Base-by-base conservation (phyloP, 495 filamentous ascomycete genomes). In the Tuber aestivum region DNA sequence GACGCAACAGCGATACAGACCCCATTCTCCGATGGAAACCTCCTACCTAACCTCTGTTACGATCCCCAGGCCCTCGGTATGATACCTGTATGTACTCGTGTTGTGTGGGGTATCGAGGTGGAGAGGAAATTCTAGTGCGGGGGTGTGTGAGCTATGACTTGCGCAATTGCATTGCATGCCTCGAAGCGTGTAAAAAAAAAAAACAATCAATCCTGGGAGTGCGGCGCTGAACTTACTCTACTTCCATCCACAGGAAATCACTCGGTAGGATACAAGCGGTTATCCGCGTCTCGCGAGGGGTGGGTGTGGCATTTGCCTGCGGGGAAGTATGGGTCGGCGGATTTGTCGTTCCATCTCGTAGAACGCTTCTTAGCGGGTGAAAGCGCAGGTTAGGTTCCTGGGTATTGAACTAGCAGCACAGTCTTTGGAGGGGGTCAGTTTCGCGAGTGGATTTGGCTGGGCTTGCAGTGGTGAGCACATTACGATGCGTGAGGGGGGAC, bases 241-340 rank as follows among this genome's bases (percentile, higher is more conserved):
- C n/a, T 32, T 61, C n/a, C 0, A 32, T 61, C 56, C 56, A 61
- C n/a, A 61, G n/a, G 56, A 32, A 61, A 61, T 61, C 56, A 61
- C 56, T 61, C 56, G 56, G n/a, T 32, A 61, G 56, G 56, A 32
- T 61, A 61, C n/a, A 61, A 61, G 56, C 56, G n/a, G 56, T 10
- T 32, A 61, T 32, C 56, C 3, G n/a, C n/a, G 27, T n/a, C 56
- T n/a, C 4, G 12, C 56, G 2, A 12, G 4, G 56, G n/a, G n/a
- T n/a, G n/a, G n/a, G n/a, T n/a, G 27, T 61, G 32, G 27, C 27
- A 32, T 32, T 32, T 61, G 50, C 9, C 8, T n/a, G 9, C 56
- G 3, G 4, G n/a, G n/a, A n/a, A 32, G 56, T 61, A 14, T 27
- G 23, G 50, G 27, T 32, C 56, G 56, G 56, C n/a, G 10, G 9